A percentile compares a stretch with the other conserved stretches of the same genome.
These are phyloP conservation scores for Nemania serpens DNA, from an alignment of 2,329 filamentous ascomycete species.

Conservation along the genomic window DNA sequence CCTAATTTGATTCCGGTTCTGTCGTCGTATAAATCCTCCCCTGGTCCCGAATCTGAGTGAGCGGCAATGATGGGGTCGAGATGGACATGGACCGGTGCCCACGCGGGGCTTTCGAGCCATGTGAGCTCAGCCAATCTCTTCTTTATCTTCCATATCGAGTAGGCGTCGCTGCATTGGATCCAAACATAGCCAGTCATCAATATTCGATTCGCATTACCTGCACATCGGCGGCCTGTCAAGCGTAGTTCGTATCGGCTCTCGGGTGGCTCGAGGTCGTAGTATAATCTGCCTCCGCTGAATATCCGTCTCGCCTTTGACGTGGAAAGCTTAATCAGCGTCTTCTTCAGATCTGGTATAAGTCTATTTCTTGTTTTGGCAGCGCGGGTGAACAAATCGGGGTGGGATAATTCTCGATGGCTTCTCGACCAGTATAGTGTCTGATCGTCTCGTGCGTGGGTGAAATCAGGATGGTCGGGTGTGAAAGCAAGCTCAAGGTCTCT, in stretches of 20 bases:
- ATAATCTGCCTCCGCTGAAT: background rate
- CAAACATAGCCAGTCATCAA: background rate
- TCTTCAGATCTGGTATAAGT: conserved; percentile 3
- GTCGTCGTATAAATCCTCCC: background rate
- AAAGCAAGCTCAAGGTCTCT: background rate
- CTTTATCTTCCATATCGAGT: conserved; percentile 7
- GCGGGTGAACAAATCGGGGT: background rate
- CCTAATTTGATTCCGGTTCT: background rate
- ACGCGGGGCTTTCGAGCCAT: background rate
- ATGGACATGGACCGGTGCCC: conserved; percentile 6
- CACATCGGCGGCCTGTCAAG: background rate
- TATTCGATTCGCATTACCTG: background rate
- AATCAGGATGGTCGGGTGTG: background rate
- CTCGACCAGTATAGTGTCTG: conserved; percentile 5
- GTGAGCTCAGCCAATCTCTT: conserved; percentile 7
- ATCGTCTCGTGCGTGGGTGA: background rate
- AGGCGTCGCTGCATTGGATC: conserved; percentile 2
- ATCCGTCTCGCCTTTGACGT: background rate
- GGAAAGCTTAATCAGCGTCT: background rate
- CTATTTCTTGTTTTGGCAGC: conserved; percentile 1
- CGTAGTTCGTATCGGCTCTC: conserved; percentile 1
- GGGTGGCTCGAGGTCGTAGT: conserved; percentile 1
- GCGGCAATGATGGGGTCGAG: conserved; percentile 1
- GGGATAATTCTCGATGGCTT: background rate
- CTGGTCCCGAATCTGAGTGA: background rate